Evolutionary conservation across 2,329 filamentous ascomycete species (phyloP), one percentile per base, ranked within the genome.

Genomic region (Neonectria hederae): DNA sequence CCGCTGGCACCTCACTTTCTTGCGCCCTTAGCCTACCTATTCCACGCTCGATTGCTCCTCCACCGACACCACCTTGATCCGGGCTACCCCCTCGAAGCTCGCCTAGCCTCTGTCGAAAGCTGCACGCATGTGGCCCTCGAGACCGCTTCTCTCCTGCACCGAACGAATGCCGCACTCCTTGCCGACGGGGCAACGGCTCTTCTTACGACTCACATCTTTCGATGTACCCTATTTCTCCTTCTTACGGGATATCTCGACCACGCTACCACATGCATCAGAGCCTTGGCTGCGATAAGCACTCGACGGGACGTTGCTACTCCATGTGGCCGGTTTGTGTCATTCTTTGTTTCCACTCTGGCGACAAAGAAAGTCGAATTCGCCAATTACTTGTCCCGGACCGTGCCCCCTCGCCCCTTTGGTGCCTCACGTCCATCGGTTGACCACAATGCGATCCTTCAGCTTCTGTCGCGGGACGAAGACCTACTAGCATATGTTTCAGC

Each of bases 31-130:
- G 86, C 92, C 32, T 90, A 93, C 73, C 86, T 98, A 9, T 90
- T 97, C 65, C 92, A 93, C 65, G 90, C 91, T 17, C 90, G 93
- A n/a, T 86, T 97, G 30, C 83, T 96, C 40, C 86, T 99, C 9
- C 93, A 97, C 78, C 89, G 96, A 45, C 94, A 97, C 73, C 97
- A 98, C 74, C 84, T 98, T 9, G 90, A 89, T 0, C 92, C 94
- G 0, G 83, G 83, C 10, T 94, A 91, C 73, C 84, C 90, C 0
- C 78, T 83, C 2, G 84, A 90, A 32, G 87, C 90, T 45, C 88
- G 95, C 46, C 79, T 84, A 4, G 86, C 88, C 7, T 94, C 96
- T 1, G 81, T 97, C 28, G 90, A 94, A 63, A 88, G 91, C 67
- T 97, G 95, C 76, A 87, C 90, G 2, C 83, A 84, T 7, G 89